phyloP scores from a whole-genome alignment of 179 eudicot species.

The Sideroxylon spinosum region DNA sequence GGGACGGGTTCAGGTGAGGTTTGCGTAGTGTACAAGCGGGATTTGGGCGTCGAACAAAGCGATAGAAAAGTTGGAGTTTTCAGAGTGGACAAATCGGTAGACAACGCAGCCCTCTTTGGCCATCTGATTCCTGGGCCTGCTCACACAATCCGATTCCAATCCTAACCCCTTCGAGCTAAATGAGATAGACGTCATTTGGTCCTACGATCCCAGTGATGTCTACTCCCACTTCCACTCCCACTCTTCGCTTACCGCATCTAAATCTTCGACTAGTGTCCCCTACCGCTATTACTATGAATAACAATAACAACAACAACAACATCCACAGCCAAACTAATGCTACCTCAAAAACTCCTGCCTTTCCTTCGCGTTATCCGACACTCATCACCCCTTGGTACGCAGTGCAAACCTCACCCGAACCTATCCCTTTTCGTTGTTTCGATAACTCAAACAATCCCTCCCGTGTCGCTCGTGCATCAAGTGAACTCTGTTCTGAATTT shows the following conservation, averaged over 20 bases:
- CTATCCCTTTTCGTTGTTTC: constrained; percentile 25
- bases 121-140: constrained; percentile 24
- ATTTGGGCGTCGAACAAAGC: too few relatives aligned
- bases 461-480: too few relatives aligned
- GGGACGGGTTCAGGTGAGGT: too few relatives aligned
- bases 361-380: constrained; percentile 40
- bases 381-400: constrained; percentile 26
- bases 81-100: too few relatives aligned
- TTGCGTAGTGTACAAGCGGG: too few relatives aligned
- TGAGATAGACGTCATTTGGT: constrained; percentile 58
- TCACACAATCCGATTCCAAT: constrained; percentile 22
- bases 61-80: too few relatives aligned
- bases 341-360: constrained; percentile 30
- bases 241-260: constrained; percentile 12
- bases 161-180: constrained; percentile 35
- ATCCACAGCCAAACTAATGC: constrained; percentile 3
- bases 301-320: too few relatives aligned
- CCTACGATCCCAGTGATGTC: constrained; percentile 19
- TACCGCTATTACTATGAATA: background rate
- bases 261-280: background rate
- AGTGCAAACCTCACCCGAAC: constrained; percentile 30
- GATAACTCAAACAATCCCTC: constrained; percentile 13
- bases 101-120: constrained; percentile 11
- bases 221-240: constrained; percentile 8
- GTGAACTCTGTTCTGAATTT: too few relatives aligned